Conservation (phyloP, 768 basidiomycete genomes). For the Panaeolus papilionaceus region DNA sequence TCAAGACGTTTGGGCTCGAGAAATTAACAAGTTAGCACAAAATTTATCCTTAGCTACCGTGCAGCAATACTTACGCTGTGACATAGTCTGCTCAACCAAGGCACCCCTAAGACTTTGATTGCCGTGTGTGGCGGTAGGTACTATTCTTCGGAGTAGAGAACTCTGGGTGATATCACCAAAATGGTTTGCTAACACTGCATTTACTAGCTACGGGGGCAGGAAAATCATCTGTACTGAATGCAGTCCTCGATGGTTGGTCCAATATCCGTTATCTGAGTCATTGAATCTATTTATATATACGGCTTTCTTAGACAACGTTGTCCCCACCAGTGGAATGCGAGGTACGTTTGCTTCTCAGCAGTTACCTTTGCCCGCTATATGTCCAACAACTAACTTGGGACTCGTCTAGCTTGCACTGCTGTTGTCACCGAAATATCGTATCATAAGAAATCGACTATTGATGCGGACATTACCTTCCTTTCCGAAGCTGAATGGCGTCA, state of each 20-base stretch:
- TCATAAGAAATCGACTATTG: constrained; percentile 59
- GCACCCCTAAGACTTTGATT: constrained; percentile 61
- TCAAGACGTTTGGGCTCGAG: constrained; percentile 63
- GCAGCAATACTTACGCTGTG: background rate
- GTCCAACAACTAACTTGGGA: background rate
- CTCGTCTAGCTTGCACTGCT: constrained; percentile 61
- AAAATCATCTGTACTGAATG: constrained; percentile 67
- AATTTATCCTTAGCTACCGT: background rate
- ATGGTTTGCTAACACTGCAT: background rate
- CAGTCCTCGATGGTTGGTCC: constrained; percentile 59
- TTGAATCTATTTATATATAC: constrained; percentile 11
- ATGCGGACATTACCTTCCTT: constrained; percentile 66
- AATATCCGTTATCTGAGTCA: background rate
- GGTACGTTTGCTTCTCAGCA: constrained; percentile 38
- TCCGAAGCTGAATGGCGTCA: constrained; percentile 61
- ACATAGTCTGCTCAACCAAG: constrained; percentile 53
- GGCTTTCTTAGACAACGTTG: constrained; percentile 54
- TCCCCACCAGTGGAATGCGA: constrained; percentile 72
- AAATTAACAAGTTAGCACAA: constrained; percentile 51
- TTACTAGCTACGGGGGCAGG: constrained; percentile 62
- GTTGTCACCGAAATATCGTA: constrained; percentile 68
- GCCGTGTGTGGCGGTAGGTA: constrained; percentile 67
- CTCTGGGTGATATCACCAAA: background rate
- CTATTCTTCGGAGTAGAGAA: background rate
- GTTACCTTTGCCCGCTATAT: background rate